A percentile compares a stretch with the other conserved stretches of the same genome.
These are phyloP conservation scores for Malassezia sp. DNA, from an alignment of 1,284 basidiomycete species.

Conservation along the genomic window DNA sequence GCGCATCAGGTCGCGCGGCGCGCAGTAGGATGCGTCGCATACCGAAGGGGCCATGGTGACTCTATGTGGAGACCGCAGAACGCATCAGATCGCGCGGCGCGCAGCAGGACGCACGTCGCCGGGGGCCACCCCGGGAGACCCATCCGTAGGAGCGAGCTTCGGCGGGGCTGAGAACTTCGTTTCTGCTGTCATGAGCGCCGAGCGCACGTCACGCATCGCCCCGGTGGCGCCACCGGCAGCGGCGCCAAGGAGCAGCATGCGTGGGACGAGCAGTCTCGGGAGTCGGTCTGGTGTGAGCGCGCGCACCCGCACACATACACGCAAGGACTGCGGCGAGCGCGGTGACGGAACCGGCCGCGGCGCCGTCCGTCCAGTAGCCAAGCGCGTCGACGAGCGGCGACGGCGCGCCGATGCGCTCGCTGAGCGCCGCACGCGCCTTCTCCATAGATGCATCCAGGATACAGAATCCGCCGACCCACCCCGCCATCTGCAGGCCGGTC, in stretches of 20 bases:
- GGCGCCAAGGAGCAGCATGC: conserved; percentile 10
- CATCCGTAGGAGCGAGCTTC: too few species aligned
- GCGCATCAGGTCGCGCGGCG: too few species aligned
- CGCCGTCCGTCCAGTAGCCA: conserved; percentile 36
- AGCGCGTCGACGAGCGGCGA: conserved; percentile 16
- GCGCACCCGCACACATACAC: conserved; percentile 16
- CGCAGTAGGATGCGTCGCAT: too few species aligned
- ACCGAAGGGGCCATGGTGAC: not conserved
- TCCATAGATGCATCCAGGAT: conserved; percentile 20
- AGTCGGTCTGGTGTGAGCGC: conserved; percentile 3
- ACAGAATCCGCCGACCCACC: conserved; percentile 33
- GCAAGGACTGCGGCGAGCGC: conserved; percentile 18
- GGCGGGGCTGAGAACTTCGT: too few species aligned
- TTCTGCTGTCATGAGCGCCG: not conserved
- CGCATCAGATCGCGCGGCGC: too few species aligned
- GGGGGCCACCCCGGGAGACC: too few species aligned
- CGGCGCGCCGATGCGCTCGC: not conserved
- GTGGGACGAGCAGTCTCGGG: conserved; percentile 1
- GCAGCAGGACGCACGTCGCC: too few species aligned
- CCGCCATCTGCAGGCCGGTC: conserved; percentile 24
- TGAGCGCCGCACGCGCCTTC: conserved; percentile 1
- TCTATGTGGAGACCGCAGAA: not conserved
- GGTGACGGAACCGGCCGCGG: conserved; percentile 23
- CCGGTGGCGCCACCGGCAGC: conserved; percentile 10
- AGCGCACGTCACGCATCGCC: conserved; percentile 15